phyloP scores from a whole-genome alignment of 2,329 filamentous ascomycete species.

The Macrophomina phaseolina region DNA sequence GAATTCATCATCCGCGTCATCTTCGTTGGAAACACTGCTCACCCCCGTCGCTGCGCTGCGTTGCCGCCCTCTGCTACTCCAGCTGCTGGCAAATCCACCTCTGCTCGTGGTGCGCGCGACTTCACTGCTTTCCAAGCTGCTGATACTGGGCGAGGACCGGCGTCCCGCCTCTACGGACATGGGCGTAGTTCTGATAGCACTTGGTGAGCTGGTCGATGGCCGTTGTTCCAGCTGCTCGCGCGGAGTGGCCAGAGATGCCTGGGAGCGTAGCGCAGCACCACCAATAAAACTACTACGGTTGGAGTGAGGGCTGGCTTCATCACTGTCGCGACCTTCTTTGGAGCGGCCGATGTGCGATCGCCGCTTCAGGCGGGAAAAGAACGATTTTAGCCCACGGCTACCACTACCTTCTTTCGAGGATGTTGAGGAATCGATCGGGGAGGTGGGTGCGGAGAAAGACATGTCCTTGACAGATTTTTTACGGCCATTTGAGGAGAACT shows the following conservation, averaged over 20 bases:
- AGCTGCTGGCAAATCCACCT: neutral
- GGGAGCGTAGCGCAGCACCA: constrained; percentile 15
- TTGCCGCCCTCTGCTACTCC: constrained; percentile 7
- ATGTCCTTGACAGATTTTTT: neutral
- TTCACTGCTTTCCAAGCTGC: constrained; percentile 15
- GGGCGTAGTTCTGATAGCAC: neutral
- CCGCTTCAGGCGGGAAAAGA: constrained; percentile 47
- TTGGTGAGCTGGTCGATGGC: neutral
- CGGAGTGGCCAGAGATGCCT: neutral
- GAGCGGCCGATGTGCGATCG: constrained; percentile 36
- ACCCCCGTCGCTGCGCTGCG: constrained; percentile 16
- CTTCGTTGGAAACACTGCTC: constrained; percentile 32
- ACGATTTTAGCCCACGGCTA: constrained; percentile 42
- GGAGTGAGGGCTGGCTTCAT: constrained; percentile 19
- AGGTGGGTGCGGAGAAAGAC: constrained; percentile 2
- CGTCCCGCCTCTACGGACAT: neutral
- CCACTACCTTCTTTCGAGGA: constrained; percentile 30
- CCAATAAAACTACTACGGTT: constrained; percentile 22
- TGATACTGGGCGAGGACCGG: constrained; percentile 17
- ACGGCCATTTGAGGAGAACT: neutral
- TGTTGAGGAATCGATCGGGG: neutral
- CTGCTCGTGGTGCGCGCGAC: neutral
- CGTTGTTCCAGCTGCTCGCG: neutral
- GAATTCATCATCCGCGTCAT: constrained; percentile 50
- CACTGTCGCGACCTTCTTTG: neutral